Base-by-base conservation (phyloP, 108 stramenopile species). In the Skeletonema marinoi region DNA sequence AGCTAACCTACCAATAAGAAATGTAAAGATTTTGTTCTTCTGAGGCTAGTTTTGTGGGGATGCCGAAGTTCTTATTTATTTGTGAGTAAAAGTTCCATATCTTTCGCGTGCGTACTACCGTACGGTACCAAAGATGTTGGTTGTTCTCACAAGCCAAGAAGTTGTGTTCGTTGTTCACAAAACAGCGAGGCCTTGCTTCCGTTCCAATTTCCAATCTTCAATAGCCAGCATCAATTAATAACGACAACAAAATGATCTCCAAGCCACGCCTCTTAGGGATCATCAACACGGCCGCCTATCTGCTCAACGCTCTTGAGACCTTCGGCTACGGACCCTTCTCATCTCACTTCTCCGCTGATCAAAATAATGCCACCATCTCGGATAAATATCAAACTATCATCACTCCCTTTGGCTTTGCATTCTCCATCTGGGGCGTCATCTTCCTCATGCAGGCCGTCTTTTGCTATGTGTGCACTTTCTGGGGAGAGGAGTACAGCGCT, bases 351-450 rank as follows among this genome's bases (percentile, higher is more conserved):
- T 41, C 68, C 29, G 16, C 65, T 2, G 12, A 21, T 39, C 76
- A 77, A 56, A 62, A 77, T 31, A 77, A 77, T 68, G 76, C 68
- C 33, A 58, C 76, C 39, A 70, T 77, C 5, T 77, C 76, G 3
- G 65, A 71, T 21, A 92, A 91, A 64, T 95, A 95, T 74, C 94
- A 95, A 78, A 92, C 94, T 0, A 78, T 95, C 44, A 85, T 95
- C 33, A 95, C 94, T 25, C 94, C 94, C 4, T 70, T 73, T 36
- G 88, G 86, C 2, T 82, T 76, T 59, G 88, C 94, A 21, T 95
- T 95, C 74, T 78, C 87, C 11, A 95, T 95, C 73, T 95, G 94
- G 94, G 87, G 85, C 1, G 50, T 92, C 14, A 95, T 95, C 60
- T 95, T 91, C 66, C 70, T 86, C 12, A 60, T 79, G 13, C 86